phyloP scores from a whole-genome alignment of 2,329 filamentous ascomycete genomes.

The Parafenestella ontariensis region DNA sequence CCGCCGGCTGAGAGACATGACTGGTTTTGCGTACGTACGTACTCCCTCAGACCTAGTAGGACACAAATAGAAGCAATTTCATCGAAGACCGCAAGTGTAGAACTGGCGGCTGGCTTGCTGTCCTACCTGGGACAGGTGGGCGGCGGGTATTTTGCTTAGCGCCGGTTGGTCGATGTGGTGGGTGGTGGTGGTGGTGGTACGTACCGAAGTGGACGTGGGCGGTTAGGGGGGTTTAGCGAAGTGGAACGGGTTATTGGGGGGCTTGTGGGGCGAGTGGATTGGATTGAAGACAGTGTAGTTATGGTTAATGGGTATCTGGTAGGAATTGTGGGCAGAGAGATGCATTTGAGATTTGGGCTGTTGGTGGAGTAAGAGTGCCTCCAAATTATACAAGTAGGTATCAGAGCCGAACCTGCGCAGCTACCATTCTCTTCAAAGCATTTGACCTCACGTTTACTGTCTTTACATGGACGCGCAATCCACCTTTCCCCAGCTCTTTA shows the following conservation, averaged over 20 bases:
- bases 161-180: no score
- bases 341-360: no score
- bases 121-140: constrained; percentile 16
- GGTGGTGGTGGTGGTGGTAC: not conserved
- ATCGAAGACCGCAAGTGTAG: not conserved
- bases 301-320: not conserved
- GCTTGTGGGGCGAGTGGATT: not conserved
- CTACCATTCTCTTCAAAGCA: not conserved
- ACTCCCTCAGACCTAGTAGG: not conserved
- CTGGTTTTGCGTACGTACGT: not conserved
- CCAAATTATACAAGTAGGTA: no score
- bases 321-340: not conserved
- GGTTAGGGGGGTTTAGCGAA: not conserved
- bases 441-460: not conserved
- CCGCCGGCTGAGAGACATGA: no score
- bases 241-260: not conserved
- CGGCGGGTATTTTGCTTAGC: constrained; percentile 29
- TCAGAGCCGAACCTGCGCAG: not conserved
- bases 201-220: not conserved
- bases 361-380: no score
- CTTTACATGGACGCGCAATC: not conserved
- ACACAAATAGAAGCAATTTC: not conserved
- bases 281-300: not conserved
- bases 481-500: no score
- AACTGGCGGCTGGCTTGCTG: not conserved